These are phyloP conservation scores for Trypanosoma melophagium DNA, from an alignment of 208 protist genomes.

Conservation along the genomic window DNA sequence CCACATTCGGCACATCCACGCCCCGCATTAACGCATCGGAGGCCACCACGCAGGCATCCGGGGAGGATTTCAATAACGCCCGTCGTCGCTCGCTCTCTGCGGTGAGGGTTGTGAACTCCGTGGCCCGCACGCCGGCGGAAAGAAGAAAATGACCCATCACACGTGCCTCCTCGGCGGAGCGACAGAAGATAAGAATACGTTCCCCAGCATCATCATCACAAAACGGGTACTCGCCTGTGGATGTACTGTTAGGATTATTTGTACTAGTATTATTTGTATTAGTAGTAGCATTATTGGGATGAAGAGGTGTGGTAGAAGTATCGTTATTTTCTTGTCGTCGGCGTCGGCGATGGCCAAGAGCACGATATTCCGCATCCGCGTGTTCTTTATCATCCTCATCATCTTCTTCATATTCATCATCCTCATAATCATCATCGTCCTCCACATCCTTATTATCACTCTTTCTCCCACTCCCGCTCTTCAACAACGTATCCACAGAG, in stretches of 20 bases:
- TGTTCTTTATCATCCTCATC: conserved; percentile 20
- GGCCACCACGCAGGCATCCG: conserved; percentile 66
- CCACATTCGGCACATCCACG: conserved; percentile 86
- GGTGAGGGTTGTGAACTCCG: conserved; percentile 87
- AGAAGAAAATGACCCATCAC: conserved; percentile 86
- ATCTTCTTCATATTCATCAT: conserved; percentile 5
- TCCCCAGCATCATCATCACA: conserved; percentile 59
- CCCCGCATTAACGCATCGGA: conserved; percentile 89
- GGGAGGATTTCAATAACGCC: conserved; percentile 53
- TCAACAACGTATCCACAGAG: background rate
- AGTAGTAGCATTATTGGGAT: too few relatives aligned
- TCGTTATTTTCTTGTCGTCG: background rate
- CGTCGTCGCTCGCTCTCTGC: conserved; percentile 70
- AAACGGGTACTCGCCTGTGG: conserved; percentile 37
- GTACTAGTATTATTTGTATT: background rate
- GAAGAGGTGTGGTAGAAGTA: too few relatives aligned
- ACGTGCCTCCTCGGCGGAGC: conserved; percentile 84
- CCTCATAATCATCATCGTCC: conserved; percentile 2
- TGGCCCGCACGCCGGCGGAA: conserved; percentile 59
- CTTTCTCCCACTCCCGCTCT: background rate
- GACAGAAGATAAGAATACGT: conserved; percentile 82
- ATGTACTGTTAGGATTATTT: background rate
- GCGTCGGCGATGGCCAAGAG: conserved; percentile 2
- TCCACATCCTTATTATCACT: background rate
- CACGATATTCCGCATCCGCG: conserved; percentile 22